Evolutionary conservation across 176 grass and related monocot species (phyloP).

Genomic region (Stipa capillata): DNA sequence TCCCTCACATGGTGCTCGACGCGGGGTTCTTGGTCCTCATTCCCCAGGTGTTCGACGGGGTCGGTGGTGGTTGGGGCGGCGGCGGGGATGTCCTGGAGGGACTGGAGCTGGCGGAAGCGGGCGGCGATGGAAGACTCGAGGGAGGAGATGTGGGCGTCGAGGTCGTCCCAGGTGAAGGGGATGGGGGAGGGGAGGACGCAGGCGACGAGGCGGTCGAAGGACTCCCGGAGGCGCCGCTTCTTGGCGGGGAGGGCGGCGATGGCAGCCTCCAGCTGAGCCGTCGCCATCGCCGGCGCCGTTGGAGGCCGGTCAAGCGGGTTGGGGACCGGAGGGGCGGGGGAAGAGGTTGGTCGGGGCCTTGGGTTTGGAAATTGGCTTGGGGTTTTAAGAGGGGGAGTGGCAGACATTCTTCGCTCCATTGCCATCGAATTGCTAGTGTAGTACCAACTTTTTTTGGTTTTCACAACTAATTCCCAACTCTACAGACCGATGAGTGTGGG

Average conservation of each 20-base stretch:
- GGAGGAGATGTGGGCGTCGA: constrained; percentile 39
- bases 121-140: constrained; percentile 10
- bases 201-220: constrained; percentile 27
- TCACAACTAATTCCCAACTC: too few species aligned
- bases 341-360: too few species aligned
- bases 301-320: too few species aligned
- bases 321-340: too few species aligned
- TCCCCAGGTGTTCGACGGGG: not conserved
- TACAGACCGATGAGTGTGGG: too few species aligned
- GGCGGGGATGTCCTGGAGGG: not conserved
- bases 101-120: not conserved
- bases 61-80: not conserved
- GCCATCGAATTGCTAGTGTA: too few species aligned
- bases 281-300: not conserved
- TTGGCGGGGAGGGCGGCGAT: constrained; percentile 18
- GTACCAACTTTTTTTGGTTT: too few species aligned
- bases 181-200: not conserved
- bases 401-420: too few species aligned
- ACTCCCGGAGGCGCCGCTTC: constrained; percentile 31
- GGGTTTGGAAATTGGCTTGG: too few species aligned
- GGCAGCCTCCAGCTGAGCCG: constrained; percentile 17
- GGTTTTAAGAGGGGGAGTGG: too few species aligned
- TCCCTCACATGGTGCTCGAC: not conserved
- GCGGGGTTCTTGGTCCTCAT: not conserved
- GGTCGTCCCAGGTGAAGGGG: constrained; percentile 32